phyloP scores from a whole-genome alignment of 805 yeast genomes.

The Nakazawaea ernobii region DNA sequence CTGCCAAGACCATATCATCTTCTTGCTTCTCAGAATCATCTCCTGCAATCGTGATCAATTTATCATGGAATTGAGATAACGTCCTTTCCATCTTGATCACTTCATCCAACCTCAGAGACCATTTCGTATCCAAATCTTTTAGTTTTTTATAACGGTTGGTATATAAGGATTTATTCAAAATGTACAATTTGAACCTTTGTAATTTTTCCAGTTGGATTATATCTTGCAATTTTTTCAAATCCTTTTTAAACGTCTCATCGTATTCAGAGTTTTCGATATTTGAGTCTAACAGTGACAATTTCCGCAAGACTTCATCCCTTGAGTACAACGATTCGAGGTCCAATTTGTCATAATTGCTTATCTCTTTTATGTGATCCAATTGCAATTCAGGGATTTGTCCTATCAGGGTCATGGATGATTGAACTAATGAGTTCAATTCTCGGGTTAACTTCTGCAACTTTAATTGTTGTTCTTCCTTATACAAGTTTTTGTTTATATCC shows the following conservation, averaged over 20 bases:
- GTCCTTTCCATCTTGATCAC: constrained; percentile 2
- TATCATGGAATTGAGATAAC: background rate
- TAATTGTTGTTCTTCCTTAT: background rate
- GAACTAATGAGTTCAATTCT: constrained; percentile 3
- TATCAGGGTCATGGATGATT: constrained; percentile 2
- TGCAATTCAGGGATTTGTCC: constrained; percentile 7
- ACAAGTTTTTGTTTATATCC: background rate
- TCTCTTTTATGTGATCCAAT: background rate
- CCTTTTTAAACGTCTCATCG: background rate
- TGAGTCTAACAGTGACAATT: background rate
- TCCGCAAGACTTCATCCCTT: constrained; percentile 2
- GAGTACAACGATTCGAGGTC: constrained; percentile 1
- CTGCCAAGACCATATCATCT: constrained; percentile 7
- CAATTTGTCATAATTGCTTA: constrained; percentile 1
- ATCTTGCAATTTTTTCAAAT: background rate
- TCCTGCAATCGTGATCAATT: background rate
- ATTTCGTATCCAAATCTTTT: constrained; percentile 8
- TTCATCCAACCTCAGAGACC: constrained; percentile 5
- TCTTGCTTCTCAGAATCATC: constrained; percentile 1
- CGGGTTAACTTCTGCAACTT: background rate
- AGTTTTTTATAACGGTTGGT: constrained; percentile 7
- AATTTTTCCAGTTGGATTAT: constrained; percentile 8
- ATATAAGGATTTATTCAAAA: constrained; percentile 6
- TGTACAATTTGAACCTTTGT: constrained; percentile 9
- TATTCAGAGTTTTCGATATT: background rate